A percentile compares a stretch with the other conserved stretches of the same genome.
Conservation (phyloP, 139 green algal genomes). For the Micractinium sp. region DNA sequence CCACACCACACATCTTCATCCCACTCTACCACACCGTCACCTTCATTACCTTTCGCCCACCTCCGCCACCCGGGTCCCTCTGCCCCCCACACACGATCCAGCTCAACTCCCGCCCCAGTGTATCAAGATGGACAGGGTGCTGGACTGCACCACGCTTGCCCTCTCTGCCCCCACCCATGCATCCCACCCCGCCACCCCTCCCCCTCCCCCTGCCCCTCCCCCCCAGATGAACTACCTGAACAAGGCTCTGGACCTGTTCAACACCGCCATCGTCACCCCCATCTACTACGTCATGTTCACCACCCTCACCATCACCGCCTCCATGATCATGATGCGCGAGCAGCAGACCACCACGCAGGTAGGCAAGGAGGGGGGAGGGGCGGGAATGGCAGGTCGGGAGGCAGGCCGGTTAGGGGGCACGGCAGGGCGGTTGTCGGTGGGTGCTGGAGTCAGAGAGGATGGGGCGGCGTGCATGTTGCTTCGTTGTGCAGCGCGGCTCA, state of each 20-base stretch:
- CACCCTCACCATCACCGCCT: slow-evolving; percentile 85
- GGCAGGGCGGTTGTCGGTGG: not conserved
- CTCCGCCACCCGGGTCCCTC: no score
- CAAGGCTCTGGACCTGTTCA: slow-evolving; percentile 93
- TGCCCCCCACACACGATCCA: no score
- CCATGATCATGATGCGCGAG: slow-evolving; percentile 82
- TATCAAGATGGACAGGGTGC: no score
- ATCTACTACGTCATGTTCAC: slow-evolving; percentile 99
- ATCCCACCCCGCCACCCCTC: not conserved
- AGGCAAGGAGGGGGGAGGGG: not conserved
- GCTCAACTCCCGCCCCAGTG: no score
- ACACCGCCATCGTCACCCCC: slow-evolving; percentile 96
- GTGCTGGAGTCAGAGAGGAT: not conserved
- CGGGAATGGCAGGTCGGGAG: not conserved
- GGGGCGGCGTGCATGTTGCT: not conserved
- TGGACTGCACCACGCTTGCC: no score
- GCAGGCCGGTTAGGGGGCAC: not conserved
- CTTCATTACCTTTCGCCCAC: no score
- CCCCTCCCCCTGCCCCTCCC: not conserved
- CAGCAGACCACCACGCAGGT: slow-evolving; percentile 58
- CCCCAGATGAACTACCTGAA: slow-evolving; percentile 46
- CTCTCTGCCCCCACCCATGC: no score
- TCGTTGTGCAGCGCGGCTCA: not conserved
- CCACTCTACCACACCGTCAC: no score
- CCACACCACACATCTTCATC: no score